Percentiles rank a stretch among this genome's conserved stretches.
Conservation (phyloP, 2,329 filamentous ascomycete genomes). For the Ophiostoma fasciatum region DNA sequence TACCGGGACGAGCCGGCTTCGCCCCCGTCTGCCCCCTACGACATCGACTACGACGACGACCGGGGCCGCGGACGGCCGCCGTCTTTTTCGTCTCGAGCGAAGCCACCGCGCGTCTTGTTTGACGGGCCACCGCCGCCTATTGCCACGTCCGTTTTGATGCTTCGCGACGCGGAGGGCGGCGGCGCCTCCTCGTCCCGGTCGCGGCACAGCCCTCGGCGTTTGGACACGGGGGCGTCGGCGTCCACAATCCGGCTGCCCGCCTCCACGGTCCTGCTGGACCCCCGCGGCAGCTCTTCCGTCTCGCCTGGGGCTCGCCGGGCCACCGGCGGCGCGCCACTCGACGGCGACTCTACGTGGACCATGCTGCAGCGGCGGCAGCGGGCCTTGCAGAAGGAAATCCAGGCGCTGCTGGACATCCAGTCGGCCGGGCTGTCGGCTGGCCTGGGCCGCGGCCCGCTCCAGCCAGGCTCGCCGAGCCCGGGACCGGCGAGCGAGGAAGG, state of each 20-base stretch:
- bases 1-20: slow-evolving; percentile 4
- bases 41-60: background rate
- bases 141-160: slow-evolving; percentile 25
- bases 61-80: background rate
- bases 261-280: slow-evolving; percentile 26
- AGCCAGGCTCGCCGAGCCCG: slow-evolving; percentile 11
- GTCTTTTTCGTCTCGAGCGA: no score
- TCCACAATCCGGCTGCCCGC: slow-evolving; percentile 14
- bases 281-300: background rate
- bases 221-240: slow-evolving; percentile 8
- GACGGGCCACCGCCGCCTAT: slow-evolving; percentile 37
- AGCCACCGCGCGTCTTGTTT: slow-evolving; percentile 24
- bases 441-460: slow-evolving; percentile 15
- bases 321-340: no score
- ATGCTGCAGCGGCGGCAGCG: slow-evolving; percentile 30
- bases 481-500: slow-evolving; percentile 19
- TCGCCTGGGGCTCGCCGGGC: no score
- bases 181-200: background rate
- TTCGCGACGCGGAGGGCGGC: slow-evolving; percentile 18
- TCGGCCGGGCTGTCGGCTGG: slow-evolving; percentile 28
- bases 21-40: no score
- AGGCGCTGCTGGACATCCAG: slow-evolving; percentile 33
- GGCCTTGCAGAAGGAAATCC: slow-evolving; percentile 30
- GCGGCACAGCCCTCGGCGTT: no score
- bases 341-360: slow-evolving; percentile 31